Evolutionary conservation across 192 early-diverging fungal genomes (phyloP).

Genomic region (Coemansia sp.): DNA sequence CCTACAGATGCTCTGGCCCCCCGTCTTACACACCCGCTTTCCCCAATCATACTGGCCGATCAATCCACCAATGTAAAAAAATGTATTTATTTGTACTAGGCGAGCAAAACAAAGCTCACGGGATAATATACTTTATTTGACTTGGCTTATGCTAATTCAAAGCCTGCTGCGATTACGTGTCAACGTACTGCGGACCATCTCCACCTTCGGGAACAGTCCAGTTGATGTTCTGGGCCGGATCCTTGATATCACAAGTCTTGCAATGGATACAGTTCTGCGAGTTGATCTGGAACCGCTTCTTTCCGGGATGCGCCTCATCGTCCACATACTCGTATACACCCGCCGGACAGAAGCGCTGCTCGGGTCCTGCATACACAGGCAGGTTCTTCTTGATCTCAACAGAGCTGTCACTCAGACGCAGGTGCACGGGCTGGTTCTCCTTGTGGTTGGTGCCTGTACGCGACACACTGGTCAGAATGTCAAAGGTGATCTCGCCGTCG

Average conservation of each 20-base stretch:
- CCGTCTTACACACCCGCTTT: too few relatives aligned
- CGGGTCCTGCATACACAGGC: constrained; percentile 87
- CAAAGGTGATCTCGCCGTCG: constrained; percentile 92
- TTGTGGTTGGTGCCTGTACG: constrained; percentile 91
- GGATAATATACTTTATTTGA: too few relatives aligned
- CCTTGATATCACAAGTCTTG: constrained; percentile 99
- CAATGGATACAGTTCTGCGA: constrained; percentile 98
- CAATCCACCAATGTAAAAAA: too few relatives aligned
- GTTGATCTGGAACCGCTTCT: constrained; percentile 96
- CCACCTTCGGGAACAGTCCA: constrained; percentile 95
- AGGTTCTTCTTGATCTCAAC: constrained; percentile 82
- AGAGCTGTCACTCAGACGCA: constrained; percentile 71
- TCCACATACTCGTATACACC: constrained; percentile 98
- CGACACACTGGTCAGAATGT: constrained; percentile 89
- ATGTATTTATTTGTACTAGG: too few relatives aligned
- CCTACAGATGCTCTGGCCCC: background rate
- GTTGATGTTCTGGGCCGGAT: constrained; percentile 98
- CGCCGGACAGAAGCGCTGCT: constrained; percentile 95
- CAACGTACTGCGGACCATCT: constrained; percentile 75
- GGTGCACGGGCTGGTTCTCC: constrained; percentile 93
- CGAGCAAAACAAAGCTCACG: too few relatives aligned
- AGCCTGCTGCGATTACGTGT: constrained; percentile 57
- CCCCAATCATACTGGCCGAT: too few relatives aligned
- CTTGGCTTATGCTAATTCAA: too few relatives aligned
- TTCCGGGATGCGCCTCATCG: constrained; percentile 79